phyloP scores from a whole-genome alignment of 345 rosid species.

The Aquilaria sinensis region DNA sequence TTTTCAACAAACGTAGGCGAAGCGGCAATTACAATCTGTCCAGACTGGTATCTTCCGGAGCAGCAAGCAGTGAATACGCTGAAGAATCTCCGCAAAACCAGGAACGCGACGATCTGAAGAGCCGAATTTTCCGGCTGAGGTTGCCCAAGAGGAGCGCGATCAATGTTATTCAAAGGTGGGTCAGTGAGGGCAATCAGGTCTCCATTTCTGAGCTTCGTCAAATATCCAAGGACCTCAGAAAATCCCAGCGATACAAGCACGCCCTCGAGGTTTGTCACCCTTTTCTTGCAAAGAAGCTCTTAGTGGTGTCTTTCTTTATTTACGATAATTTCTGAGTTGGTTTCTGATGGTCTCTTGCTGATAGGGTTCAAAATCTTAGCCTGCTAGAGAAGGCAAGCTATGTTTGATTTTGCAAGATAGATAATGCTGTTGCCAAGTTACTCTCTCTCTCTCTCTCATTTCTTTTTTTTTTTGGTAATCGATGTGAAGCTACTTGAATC shows the following conservation, averaged over 20 bases:
- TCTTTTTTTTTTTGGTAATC: too few relatives aligned
- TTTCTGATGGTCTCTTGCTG: too few relatives aligned
- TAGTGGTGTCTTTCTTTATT: too few relatives aligned
- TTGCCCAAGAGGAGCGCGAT: constrained; percentile 80
- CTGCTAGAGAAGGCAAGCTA: too few relatives aligned
- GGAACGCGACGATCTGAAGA: constrained; percentile 55
- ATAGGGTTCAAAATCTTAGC: too few relatives aligned
- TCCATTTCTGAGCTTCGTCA: constrained; percentile 58
- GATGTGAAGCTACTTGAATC: too few relatives aligned
- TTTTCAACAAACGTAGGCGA: constrained; percentile 11
- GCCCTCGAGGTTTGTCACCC: constrained; percentile 71
- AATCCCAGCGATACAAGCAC: constrained; percentile 77
- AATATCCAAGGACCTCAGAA: constrained; percentile 69
- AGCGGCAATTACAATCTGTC: constrained; percentile 1
- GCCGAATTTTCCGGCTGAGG: constrained; percentile 69
- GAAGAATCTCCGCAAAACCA: constrained; percentile 29
- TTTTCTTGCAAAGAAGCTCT: too few relatives aligned
- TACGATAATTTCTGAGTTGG: too few relatives aligned
- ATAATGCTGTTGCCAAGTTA: too few relatives aligned
- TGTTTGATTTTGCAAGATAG: too few relatives aligned
- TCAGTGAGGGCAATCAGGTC: constrained; percentile 60
- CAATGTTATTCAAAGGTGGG: constrained; percentile 73
- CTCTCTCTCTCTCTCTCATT: too few relatives aligned
- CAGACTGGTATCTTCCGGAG: constrained; percentile 32
- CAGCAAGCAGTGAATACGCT: constrained; percentile 17